Percentiles rank a stretch among this genome's conserved stretches.
Conservation (phyloP, 1,284 basidiomycete species). For the Cryptococcus sp. region DNA sequence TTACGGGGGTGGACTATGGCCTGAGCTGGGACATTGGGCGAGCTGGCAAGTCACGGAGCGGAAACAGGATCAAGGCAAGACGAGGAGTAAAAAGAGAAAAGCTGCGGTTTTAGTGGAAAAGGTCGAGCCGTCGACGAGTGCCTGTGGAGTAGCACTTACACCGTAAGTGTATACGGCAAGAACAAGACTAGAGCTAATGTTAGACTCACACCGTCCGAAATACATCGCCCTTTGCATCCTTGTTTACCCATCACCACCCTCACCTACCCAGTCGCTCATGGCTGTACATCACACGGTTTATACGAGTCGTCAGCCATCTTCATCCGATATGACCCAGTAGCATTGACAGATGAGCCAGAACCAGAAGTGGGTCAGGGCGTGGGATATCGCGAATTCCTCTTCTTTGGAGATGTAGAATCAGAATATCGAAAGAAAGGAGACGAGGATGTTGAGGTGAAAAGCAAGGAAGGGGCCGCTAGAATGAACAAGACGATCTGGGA, state of each 20-base stretch:
- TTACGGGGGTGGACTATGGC: constrained; percentile 45
- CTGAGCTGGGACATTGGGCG: constrained; percentile 43
- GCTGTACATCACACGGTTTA: constrained; percentile 35
- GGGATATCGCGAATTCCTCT: constrained; percentile 36
- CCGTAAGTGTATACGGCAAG: constrained; percentile 22
- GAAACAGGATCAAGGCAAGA: constrained; percentile 1
- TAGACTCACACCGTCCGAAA: constrained; percentile 7
- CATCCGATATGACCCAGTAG: constrained; percentile 32
- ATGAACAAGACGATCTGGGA: constrained; percentile 38
- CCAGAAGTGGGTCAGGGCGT: neutral
- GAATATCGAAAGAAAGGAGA: constrained; percentile 20
- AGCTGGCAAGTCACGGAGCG: constrained; percentile 2
- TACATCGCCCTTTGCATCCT: constrained; percentile 26
- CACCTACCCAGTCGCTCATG: constrained; percentile 41
- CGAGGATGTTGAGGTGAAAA: constrained; percentile 13
- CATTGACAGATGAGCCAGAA: constrained; percentile 2
- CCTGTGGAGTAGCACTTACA: constrained; percentile 26
- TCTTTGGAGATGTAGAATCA: constrained; percentile 46
- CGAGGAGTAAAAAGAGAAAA: neutral
- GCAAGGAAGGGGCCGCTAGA: constrained; percentile 8
- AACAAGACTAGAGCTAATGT: neutral
- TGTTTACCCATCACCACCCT: constrained; percentile 32
- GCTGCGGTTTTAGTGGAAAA: neutral
- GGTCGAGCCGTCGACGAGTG: too few species aligned
- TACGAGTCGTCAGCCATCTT: constrained; percentile 46